These are phyloP conservation scores for Hypoxylon rickii DNA, from an alignment of 495 filamentous ascomycete genomes.

Conservation along the genomic window DNA sequence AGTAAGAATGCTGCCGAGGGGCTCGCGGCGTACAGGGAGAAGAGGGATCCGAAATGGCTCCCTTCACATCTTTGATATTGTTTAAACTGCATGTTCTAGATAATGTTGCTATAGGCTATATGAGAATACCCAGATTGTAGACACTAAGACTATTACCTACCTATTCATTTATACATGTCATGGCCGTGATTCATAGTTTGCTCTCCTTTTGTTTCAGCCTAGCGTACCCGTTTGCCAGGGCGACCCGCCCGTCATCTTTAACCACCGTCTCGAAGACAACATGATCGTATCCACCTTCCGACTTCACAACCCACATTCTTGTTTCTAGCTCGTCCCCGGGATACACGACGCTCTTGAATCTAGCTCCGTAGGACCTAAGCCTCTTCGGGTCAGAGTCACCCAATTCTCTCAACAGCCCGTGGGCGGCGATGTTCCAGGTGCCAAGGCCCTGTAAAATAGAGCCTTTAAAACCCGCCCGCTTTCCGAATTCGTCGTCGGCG, in stretches of 20 bases:
- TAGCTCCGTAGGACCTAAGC: not conserved
- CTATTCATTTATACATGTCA: not conserved
- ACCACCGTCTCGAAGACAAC: not conserved
- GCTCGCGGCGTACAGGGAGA: not conserved
- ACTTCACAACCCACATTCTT: not conserved
- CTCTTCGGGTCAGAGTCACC: not conserved
- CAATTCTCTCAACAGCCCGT: not conserved
- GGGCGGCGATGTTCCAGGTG: not conserved
- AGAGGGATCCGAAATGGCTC: not conserved
- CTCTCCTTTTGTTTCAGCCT: not conserved
- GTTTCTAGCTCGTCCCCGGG: not conserved
- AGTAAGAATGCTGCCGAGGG: not conserved
- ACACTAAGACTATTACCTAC: too few relatives aligned
- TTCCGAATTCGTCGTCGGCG: not conserved
- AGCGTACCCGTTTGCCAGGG: not conserved
- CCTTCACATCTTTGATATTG: not conserved
- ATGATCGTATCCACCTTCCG: not conserved
- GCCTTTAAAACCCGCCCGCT: not conserved
- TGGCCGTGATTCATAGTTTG: not conserved
- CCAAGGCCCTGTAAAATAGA: not conserved
- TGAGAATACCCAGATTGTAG: too few relatives aligned
- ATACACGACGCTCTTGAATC: not conserved
- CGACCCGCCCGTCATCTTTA: not conserved
- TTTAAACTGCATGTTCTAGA: not conserved
- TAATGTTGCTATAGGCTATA: too few relatives aligned